Evolutionary conservation across 345 rosid genomes (phyloP).

Genomic region (Euphorbia pulcherrima): DNA sequence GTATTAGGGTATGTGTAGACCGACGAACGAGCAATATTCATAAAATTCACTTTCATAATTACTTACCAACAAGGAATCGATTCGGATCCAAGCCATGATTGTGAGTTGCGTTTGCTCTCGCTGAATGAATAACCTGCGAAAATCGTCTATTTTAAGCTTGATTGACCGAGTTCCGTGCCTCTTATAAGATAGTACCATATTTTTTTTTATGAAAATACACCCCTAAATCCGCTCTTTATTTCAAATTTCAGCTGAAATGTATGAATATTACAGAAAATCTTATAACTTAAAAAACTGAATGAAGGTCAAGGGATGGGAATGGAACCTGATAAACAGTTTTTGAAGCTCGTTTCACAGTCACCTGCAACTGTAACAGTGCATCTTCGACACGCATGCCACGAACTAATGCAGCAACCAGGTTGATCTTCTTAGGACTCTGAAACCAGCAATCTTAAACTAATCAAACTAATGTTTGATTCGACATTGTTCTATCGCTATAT

Average conservation of each 20-base stretch:
- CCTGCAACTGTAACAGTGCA: conserved; percentile 89
- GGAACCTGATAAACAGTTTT: conserved; percentile 80
- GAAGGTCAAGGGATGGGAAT: background rate
- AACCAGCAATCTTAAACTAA: conserved; percentile 21
- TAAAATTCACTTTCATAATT: conserved; percentile 10
- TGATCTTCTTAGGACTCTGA: conserved; percentile 95
- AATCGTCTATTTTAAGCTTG: background rate
- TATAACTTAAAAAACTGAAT: background rate
- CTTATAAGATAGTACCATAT: background rate
- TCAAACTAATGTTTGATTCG: too few species aligned
- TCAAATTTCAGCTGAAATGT: background rate
- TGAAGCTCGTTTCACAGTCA: conserved; percentile 76
- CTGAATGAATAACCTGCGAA: conserved; percentile 81
- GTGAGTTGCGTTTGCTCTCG: conserved; percentile 85
- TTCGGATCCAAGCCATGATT: conserved; percentile 86
- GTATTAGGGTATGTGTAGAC: too few species aligned
- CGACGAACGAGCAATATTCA: background rate
- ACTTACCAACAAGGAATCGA: conserved; percentile 78
- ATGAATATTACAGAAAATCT: background rate
- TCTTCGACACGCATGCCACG: conserved; percentile 98
- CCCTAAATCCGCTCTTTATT: background rate
- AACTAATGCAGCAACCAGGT: conserved; percentile 85
- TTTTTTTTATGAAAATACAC: background rate
- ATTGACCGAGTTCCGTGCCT: background rate
- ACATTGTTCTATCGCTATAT: too few species aligned